Percentiles rank a stretch among this genome's conserved stretches.
phyloP scores from a whole-genome alignment of 108 stramenopile species.

The Pseudonitzschia delicatissima region DNA sequence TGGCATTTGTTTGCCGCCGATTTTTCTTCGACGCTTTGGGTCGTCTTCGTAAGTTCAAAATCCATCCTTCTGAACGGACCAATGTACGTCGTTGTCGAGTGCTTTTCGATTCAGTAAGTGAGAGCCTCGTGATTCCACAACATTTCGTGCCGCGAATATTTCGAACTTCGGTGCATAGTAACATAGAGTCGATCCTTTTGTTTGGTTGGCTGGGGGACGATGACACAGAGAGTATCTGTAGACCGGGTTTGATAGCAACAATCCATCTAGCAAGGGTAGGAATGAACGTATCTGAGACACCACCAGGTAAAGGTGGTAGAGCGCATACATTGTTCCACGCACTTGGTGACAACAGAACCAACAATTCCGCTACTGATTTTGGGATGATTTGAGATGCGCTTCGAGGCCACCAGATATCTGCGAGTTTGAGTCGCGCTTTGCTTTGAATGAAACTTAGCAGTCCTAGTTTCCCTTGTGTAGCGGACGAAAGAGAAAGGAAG shows the following conservation, averaged over 20 bases:
- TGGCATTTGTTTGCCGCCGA: neutral
- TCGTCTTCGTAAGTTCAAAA: slow-evolving; percentile 12
- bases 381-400: slow-evolving; percentile 12
- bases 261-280: slow-evolving; percentile 26
- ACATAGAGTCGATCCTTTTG: slow-evolving; percentile 5
- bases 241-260: slow-evolving; percentile 23
- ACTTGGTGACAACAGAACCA: slow-evolving; percentile 12
- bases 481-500: slow-evolving; percentile 1
- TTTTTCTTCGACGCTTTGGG: neutral
- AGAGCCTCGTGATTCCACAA: slow-evolving; percentile 17
- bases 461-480: slow-evolving; percentile 1
- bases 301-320: slow-evolving; percentile 20
- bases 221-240: slow-evolving; percentile 18
- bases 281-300: slow-evolving; percentile 17
- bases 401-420: slow-evolving; percentile 33
- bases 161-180: slow-evolving; percentile 25
- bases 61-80: slow-evolving; percentile 25
- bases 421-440: slow-evolving; percentile 7
- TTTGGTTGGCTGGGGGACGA: neutral
- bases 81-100: neutral
- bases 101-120: neutral
- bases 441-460: slow-evolving; percentile 15
- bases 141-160: slow-evolving; percentile 26
- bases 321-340: slow-evolving; percentile 27
- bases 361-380: slow-evolving; percentile 15